Conservation (phyloP, 1,284 basidiomycete genomes). For the Trichosporon coremiiforme region DNA sequence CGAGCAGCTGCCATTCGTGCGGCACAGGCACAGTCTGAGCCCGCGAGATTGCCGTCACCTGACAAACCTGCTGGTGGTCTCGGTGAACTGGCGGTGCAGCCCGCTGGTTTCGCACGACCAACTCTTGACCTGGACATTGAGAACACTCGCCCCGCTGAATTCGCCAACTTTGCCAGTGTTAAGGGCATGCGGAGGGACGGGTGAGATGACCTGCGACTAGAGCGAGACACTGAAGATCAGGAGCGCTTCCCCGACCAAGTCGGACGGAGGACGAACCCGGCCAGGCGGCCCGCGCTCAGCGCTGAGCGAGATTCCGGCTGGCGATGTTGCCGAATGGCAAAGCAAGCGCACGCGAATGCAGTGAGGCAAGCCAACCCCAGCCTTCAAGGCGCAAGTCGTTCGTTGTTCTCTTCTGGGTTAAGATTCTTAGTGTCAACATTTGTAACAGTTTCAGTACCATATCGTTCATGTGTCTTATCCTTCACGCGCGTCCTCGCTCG, state of each 20-base stretch:
- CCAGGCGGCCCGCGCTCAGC: constrained; percentile 32
- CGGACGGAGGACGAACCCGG: constrained; percentile 23
- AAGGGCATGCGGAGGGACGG: constrained; percentile 45
- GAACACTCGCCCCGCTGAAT: constrained; percentile 25
- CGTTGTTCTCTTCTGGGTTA: not conserved
- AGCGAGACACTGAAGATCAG: constrained; percentile 21
- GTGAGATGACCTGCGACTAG: constrained; percentile 26
- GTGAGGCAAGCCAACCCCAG: not conserved
- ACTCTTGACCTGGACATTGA: constrained; percentile 25
- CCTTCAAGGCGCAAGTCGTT: not conserved
- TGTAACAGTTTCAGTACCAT: not conserved
- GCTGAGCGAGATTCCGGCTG: constrained; percentile 34
- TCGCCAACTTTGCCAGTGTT: constrained; percentile 44
- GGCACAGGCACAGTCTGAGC: constrained; percentile 4
- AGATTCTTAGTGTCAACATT: not conserved
- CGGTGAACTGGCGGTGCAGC: constrained; percentile 36
- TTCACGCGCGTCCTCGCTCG: not conserved
- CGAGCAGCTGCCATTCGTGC: constrained; percentile 37
- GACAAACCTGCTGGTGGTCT: constrained; percentile 43
- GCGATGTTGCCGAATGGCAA: constrained; percentile 28
- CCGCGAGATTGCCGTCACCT: constrained; percentile 33
- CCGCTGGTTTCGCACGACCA: constrained; percentile 26
- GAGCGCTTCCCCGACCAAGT: constrained; percentile 26
- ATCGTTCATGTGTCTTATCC: not conserved
- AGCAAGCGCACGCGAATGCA: constrained; percentile 35